Percentiles rank a stretch among this genome's conserved stretches.
These are phyloP conservation scores for Dalechampia spathulata DNA, from an alignment of 441 rosid genomes.

Conservation along the genomic window DNA sequence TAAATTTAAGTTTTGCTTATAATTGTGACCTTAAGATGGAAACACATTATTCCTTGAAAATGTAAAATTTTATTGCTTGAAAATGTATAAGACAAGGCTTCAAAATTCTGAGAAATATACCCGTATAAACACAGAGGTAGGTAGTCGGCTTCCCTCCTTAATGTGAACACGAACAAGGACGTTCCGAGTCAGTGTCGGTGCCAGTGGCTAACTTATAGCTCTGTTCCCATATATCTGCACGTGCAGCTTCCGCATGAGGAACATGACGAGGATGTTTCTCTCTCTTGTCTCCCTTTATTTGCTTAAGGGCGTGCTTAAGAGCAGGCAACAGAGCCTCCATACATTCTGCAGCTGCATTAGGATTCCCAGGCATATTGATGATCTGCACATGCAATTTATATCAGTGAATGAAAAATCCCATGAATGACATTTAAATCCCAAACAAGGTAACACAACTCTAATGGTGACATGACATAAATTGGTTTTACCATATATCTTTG, in stretches of 20 bases:
- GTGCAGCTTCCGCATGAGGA: constrained; percentile 59
- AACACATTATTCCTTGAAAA: no score
- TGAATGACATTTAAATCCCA: no score
- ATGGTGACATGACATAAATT: no score
- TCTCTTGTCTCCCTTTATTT: constrained; percentile 86
- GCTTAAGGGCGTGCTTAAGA: constrained; percentile 86
- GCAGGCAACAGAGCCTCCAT: constrained; percentile 88
- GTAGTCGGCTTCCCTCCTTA: constrained; percentile 5
- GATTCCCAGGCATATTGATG: constrained; percentile 98
- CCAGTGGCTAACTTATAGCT: constrained; percentile 59
- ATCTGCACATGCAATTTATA: constrained; percentile 51
- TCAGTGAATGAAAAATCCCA: no score
- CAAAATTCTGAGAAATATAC: background rate
- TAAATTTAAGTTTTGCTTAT: no score
- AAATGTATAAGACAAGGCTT: background rate
- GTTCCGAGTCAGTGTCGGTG: constrained; percentile 20
- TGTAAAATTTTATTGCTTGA: no score
- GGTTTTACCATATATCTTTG: no score
- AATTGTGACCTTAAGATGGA: no score
- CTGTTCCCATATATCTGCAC: constrained; percentile 63
- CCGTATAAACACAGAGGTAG: background rate
- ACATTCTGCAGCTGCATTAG: constrained; percentile 91
- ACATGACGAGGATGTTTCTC: constrained; percentile 85
- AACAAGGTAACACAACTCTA: no score
- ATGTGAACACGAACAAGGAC: constrained; percentile 54